Percentiles rank a stretch among this genome's conserved stretches.
Evolutionary conservation across 345 rosid genomes (phyloP).

Genomic region (Corymbia maculata): DNA sequence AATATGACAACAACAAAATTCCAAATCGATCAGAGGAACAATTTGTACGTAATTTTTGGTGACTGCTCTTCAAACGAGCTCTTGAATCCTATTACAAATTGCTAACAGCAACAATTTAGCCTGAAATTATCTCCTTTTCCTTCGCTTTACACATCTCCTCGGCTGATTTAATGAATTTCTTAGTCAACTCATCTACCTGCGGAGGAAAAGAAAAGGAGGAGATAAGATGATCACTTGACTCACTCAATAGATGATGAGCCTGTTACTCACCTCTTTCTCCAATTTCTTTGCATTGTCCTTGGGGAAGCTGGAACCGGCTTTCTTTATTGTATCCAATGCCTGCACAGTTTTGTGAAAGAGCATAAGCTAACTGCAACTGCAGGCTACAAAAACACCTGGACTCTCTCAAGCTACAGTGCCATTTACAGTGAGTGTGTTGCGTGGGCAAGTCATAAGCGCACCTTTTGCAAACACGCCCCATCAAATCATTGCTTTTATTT

Average conservation of each 20-base stretch:
- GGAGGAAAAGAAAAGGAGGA: neutral
- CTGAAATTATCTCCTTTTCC: conserved; percentile 76
- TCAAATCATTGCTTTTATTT: neutral
- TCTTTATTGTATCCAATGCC: conserved; percentile 86
- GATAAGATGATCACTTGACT: neutral
- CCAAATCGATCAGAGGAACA: neutral
- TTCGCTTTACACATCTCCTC: conserved; percentile 89
- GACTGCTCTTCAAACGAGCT: neutral
- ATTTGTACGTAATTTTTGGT: neutral
- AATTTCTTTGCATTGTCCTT: conserved; percentile 84
- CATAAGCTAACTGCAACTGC: neutral
- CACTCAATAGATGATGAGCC: neutral
- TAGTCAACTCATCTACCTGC: conserved; percentile 80
- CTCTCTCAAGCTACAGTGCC: neutral
- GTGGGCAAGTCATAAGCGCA: neutral
- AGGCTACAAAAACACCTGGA: neutral
- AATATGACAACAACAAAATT: neutral
- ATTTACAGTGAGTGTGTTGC: neutral
- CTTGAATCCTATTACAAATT: neutral
- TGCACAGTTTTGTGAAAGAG: conserved; percentile 8
- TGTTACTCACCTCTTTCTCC: conserved; percentile 74
- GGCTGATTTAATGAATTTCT: conserved; percentile 70
- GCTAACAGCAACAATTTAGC: conserved; percentile 16
- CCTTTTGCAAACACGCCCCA: neutral
- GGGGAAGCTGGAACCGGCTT: conserved; percentile 58